phyloP scores from a whole-genome alignment of 495 filamentous ascomycete genomes.

The Clavariopsis aquatica region DNA sequence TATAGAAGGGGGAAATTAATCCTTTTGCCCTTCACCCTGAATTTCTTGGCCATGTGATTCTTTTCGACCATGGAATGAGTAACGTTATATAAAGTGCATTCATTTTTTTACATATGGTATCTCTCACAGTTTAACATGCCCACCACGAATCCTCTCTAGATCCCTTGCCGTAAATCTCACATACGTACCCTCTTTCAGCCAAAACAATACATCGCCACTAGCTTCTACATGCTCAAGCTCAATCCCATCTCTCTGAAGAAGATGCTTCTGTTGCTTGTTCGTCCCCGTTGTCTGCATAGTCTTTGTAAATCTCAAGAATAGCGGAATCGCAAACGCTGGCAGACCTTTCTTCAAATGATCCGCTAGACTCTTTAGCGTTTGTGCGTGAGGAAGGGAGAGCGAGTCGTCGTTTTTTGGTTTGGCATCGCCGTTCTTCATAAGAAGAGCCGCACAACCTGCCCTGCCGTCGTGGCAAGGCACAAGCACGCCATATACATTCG shows the following conservation, averaged over 20 bases:
- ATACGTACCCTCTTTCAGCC: slow-evolving; percentile 66
- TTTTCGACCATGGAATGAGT: too few species aligned
- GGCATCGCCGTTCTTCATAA: slow-evolving; percentile 37
- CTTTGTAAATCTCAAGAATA: slow-evolving; percentile 71
- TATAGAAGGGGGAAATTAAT: too few species aligned
- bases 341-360: slow-evolving; percentile 57
- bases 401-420: not conserved
- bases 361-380: slow-evolving; percentile 21
- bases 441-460: slow-evolving; percentile 73
- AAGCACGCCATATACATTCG: slow-evolving; percentile 85
- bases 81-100: not conserved
- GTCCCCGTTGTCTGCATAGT: slow-evolving; percentile 73
- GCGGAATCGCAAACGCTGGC: slow-evolving; percentile 73
- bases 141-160: slow-evolving; percentile 67
- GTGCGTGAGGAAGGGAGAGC: slow-evolving; percentile 8
- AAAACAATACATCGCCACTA: slow-evolving; percentile 65
- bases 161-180: slow-evolving; percentile 64
- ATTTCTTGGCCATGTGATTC: too few species aligned
- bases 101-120: not conserved
- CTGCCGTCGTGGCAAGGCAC: slow-evolving; percentile 83
- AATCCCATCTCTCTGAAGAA: slow-evolving; percentile 71
- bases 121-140: slow-evolving; percentile 67
- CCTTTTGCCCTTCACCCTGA: too few species aligned
- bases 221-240: slow-evolving; percentile 58
- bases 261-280: slow-evolving; percentile 82